These are phyloP conservation scores for Lineolata rhizophorae DNA, from an alignment of 495 filamentous ascomycete species.

Conservation along the genomic window DNA sequence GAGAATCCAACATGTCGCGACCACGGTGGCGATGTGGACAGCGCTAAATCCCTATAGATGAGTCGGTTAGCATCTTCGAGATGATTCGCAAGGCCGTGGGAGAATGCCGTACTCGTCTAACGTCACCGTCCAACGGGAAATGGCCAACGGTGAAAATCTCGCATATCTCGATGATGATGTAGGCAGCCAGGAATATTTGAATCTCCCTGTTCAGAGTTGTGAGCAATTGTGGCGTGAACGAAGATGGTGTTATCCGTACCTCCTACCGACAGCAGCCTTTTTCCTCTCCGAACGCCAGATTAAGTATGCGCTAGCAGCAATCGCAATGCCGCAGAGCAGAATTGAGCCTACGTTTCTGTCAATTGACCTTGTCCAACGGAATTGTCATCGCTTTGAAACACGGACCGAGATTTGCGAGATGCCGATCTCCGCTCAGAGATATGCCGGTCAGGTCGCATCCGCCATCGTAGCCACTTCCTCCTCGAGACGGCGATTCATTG, in stretches of 20 bases:
- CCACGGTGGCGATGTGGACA: slow-evolving; percentile 77
- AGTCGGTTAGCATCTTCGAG: neutral
- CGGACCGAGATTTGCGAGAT: slow-evolving; percentile 74
- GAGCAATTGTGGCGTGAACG: neutral
- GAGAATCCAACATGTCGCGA: slow-evolving; percentile 74
- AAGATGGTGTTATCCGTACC: slow-evolving; percentile 26
- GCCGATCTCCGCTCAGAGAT: slow-evolving; percentile 31
- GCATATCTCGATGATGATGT: slow-evolving; percentile 74
- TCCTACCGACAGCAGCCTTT: slow-evolving; percentile 80
- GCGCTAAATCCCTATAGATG: slow-evolving; percentile 58
- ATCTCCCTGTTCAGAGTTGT: slow-evolving; percentile 46
- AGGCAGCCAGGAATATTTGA: slow-evolving; percentile 77
- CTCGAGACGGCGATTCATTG: slow-evolving; percentile 27
- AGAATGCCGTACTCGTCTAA: slow-evolving; percentile 32
- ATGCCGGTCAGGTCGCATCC: slow-evolving; percentile 60
- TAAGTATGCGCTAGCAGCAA: slow-evolving; percentile 39
- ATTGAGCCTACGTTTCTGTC: slow-evolving; percentile 51
- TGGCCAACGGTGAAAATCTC: slow-evolving; percentile 91
- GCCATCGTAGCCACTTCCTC: slow-evolving; percentile 27
- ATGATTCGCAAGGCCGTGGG: slow-evolving; percentile 7
- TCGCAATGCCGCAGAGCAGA: slow-evolving; percentile 55
- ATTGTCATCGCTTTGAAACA: slow-evolving; percentile 36
- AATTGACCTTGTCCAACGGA: slow-evolving; percentile 1
- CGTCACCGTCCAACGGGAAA: slow-evolving; percentile 47
- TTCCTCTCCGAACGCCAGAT: slow-evolving; percentile 74